A percentile compares a stretch with the other conserved stretches of the same genome.
Evolutionary conservation across 768 basidiomycete genomes (phyloP).

Genomic region (Boletales sp.): DNA sequence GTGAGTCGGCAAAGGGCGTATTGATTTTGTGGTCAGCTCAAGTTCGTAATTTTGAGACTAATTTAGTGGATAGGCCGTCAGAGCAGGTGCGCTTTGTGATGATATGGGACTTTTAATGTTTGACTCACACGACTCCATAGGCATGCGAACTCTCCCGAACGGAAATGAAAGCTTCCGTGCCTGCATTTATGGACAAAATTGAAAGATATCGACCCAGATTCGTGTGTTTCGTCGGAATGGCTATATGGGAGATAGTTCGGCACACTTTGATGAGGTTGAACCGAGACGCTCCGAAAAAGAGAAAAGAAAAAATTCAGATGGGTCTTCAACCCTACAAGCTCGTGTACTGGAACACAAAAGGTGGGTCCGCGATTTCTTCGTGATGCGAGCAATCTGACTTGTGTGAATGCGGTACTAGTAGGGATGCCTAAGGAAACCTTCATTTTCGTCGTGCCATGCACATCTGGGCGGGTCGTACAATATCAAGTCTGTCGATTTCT

Average conservation of each 20-base stretch:
- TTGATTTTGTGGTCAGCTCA: neutral
- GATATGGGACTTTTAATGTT: neutral
- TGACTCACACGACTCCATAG: conserved; percentile 27
- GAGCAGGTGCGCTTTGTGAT: conserved; percentile 42
- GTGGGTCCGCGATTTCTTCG: neutral
- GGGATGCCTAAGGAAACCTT: conserved; percentile 47
- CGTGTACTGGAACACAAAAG: conserved; percentile 8
- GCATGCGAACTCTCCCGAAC: conserved; percentile 49
- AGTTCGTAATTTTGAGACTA: conserved; percentile 47
- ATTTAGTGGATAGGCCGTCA: conserved; percentile 70
- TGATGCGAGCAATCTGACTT: neutral
- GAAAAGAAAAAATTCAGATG: conserved; percentile 7
- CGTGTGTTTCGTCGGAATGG: conserved; percentile 76
- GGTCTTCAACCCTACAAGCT: conserved; percentile 26
- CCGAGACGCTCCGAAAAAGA: neutral
- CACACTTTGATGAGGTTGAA: conserved; percentile 32
- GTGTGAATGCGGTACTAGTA: neutral
- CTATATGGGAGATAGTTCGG: conserved; percentile 49
- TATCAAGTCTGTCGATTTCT: conserved; percentile 52
- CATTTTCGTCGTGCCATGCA: conserved; percentile 73
- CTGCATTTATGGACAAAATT: conserved; percentile 59
- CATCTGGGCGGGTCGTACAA: conserved; percentile 69
- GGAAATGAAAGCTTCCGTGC: conserved; percentile 55
- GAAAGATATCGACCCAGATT: conserved; percentile 53
- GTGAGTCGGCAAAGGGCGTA: conserved; percentile 38